Evolutionary conservation across 2,329 filamentous ascomycete genomes (phyloP).

Genomic region (Neurospora sp.): DNA sequence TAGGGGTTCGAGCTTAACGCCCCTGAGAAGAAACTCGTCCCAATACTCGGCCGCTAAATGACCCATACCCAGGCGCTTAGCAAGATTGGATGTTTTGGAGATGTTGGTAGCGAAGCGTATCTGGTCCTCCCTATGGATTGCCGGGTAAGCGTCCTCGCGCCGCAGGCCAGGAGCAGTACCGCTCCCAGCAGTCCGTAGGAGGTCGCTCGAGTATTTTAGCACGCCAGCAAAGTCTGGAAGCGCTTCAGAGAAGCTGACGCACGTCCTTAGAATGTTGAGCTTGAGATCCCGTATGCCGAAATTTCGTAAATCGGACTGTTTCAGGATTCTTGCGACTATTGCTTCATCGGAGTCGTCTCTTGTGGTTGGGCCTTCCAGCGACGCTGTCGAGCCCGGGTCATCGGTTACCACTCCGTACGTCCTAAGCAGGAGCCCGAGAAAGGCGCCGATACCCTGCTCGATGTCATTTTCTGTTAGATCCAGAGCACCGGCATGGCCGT

Average conservation of each 20-base stretch:
- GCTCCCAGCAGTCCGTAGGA: constrained; percentile 73
- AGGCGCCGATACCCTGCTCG: constrained; percentile 54
- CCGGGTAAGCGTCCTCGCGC: constrained; percentile 58
- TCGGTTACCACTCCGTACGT: constrained; percentile 54
- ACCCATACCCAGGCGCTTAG: constrained; percentile 60
- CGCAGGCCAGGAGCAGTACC: constrained; percentile 65
- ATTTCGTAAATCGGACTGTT: constrained; percentile 45
- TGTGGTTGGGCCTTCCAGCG: constrained; percentile 8
- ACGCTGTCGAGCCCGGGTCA: constrained; percentile 24
- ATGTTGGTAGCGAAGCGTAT: constrained; percentile 76
- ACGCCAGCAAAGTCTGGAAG: constrained; percentile 86
- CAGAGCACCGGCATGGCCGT: constrained; percentile 25
- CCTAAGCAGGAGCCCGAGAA: constrained; percentile 50
- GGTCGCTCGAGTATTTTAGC: constrained; percentile 73
- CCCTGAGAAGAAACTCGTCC: constrained; percentile 88
- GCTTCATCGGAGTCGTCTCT: constrained; percentile 40
- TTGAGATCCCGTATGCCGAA: constrained; percentile 78
- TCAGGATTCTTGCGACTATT: constrained; percentile 47
- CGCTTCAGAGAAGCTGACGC: constrained; percentile 88
- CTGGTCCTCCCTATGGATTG: constrained; percentile 74
- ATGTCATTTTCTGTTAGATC: constrained; percentile 56
- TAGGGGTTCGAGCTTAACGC: constrained; percentile 58
- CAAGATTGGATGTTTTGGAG: constrained; percentile 69
- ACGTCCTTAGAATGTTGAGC: constrained; percentile 76
- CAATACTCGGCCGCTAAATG: constrained; percentile 77